Evolutionary conservation across 2,329 filamentous ascomycete species (phyloP).

Genomic region (Fusarium sp.): DNA sequence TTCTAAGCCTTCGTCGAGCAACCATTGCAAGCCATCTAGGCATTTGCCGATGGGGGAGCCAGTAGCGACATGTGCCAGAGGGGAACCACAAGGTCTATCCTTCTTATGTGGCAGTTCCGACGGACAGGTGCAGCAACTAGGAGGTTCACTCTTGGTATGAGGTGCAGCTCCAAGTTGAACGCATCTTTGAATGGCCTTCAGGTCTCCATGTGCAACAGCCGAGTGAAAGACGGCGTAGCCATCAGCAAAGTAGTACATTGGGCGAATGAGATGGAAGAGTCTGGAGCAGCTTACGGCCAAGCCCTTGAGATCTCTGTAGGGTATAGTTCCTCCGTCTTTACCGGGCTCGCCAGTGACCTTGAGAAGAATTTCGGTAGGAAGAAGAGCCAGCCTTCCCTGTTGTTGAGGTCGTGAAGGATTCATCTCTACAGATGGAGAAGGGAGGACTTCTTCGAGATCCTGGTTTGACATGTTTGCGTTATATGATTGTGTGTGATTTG

Average conservation of each 20-base stretch:
- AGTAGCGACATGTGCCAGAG: background rate
- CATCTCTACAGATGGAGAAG: background rate
- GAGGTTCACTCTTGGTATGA: background rate
- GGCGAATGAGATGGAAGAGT: background rate
- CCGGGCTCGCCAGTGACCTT: background rate
- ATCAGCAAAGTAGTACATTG: background rate
- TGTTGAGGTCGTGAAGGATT: background rate
- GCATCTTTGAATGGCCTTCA: background rate
- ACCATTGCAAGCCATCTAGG: background rate
- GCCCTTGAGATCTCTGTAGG: background rate
- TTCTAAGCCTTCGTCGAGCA: background rate
- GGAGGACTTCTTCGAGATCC: rapidly evolving
- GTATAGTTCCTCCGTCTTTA: background rate
- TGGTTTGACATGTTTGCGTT: background rate
- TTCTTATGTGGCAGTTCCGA: background rate
- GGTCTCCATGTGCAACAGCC: background rate
- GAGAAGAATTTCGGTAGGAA: background rate
- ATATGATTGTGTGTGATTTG: background rate
- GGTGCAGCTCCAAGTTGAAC: background rate
- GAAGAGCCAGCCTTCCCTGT: background rate
- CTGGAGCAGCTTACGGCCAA: background rate
- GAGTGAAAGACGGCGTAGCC: background rate
- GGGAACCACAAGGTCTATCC: background rate
- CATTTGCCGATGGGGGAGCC: background rate
- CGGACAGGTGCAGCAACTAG: background rate